Conservation (phyloP, 2,329 filamentous ascomycete genomes). For the Tolypocladium paradoxum region DNA sequence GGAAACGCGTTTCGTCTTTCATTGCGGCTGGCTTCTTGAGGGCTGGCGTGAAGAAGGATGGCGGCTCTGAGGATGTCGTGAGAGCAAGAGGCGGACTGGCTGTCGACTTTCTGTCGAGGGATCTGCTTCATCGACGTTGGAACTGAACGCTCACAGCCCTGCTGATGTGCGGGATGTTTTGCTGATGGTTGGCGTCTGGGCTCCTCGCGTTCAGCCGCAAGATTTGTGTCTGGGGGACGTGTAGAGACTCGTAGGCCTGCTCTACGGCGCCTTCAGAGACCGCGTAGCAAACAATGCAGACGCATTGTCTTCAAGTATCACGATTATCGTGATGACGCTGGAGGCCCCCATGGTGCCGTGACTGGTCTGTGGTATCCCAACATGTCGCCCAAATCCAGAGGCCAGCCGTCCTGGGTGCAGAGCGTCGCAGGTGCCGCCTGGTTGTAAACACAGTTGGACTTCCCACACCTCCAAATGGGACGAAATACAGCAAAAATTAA, state of each 20-base stretch:
- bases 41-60: conserved; percentile 29
- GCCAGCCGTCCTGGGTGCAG: neutral
- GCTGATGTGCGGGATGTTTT: neutral
- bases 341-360: neutral
- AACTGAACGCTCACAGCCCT: neutral
- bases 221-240: neutral
- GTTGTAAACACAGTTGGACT: neutral
- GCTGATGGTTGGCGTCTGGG: neutral
- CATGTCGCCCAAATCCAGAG: neutral
- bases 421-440: neutral
- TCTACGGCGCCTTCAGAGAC: neutral
- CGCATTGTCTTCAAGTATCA: neutral
- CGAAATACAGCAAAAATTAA: too few species aligned
- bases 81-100: neutral
- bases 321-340: too few species aligned
- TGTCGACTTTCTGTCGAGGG: too few species aligned
- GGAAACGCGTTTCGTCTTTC: conserved; percentile 23
- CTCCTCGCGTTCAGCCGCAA: neutral
- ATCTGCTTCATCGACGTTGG: too few species aligned
- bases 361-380: too few species aligned
- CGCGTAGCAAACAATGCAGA: neutral
- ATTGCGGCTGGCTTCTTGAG: conserved; percentile 24
- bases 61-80: neutral
- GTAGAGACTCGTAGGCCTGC: neutral
- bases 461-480: too few species aligned